phyloP scores from a whole-genome alignment of 2,329 filamentous ascomycete species.

The Penicillium brevicompactum region DNA sequence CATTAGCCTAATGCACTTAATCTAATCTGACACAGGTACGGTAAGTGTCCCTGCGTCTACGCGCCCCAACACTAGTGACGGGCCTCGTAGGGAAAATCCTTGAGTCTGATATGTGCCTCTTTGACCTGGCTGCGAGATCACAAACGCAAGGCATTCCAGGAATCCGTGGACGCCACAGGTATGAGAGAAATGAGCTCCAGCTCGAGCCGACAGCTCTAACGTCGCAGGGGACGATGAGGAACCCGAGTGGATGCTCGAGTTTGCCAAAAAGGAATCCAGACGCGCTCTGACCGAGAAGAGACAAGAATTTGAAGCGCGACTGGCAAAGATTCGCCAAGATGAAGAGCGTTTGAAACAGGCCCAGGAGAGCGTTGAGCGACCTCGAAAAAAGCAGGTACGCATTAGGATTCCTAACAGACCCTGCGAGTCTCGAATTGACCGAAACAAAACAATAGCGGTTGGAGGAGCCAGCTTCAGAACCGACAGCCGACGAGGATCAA shows the following conservation, averaged over 20 bases:
- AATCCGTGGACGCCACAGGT: constrained; percentile 51
- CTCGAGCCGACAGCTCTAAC: not conserved
- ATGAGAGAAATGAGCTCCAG: constrained; percentile 19
- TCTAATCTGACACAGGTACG: constrained; percentile 38
- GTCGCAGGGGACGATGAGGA: constrained; percentile 65
- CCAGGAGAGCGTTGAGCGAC: constrained; percentile 50
- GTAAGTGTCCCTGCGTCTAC: constrained; percentile 30
- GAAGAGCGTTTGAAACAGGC: constrained; percentile 63
- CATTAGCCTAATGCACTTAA: constrained; percentile 9
- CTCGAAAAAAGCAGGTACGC: constrained; percentile 49
- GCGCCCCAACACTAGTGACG: not conserved
- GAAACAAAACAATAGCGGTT: constrained; percentile 29
- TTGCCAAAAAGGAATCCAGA: constrained; percentile 69
- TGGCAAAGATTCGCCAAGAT: constrained; percentile 64
- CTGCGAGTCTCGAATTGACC: not conserved
- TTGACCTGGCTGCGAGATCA: constrained; percentile 88
- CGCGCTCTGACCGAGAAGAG: constrained; percentile 67
- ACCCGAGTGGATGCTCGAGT: constrained; percentile 81
- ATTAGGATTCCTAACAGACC: not conserved
- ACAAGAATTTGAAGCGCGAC: constrained; percentile 72
- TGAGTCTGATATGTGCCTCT: constrained; percentile 86
- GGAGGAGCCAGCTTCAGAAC: constrained; percentile 16
- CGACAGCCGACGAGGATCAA: constrained; percentile 60
- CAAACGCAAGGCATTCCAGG: constrained; percentile 64
- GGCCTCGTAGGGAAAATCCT: constrained; percentile 72